phyloP scores from a whole-genome alignment of 352 stramenopile genomes.

The Pseudoperonospora humuli region DNA sequence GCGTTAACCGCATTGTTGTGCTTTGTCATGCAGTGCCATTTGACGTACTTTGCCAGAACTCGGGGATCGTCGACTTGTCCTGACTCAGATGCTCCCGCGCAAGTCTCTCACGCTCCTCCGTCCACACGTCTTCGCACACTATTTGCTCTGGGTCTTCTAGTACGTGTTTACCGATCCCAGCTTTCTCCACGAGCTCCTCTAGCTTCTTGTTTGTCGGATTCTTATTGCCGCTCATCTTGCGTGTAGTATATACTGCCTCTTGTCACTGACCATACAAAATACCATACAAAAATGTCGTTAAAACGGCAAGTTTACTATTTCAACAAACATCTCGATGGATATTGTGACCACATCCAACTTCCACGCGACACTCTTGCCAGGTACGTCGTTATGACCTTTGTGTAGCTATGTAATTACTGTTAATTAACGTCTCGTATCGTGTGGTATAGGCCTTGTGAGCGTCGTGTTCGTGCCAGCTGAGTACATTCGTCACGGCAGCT shows the following conservation, averaged over 20 bases:
- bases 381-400: conserved; percentile 17
- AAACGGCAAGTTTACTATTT: no score
- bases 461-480: conserved; percentile 72
- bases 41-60: conserved; percentile 67
- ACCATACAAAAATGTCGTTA: conserved; percentile 6
- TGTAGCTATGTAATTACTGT: background rate
- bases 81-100: conserved; percentile 55
- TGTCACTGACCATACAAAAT: conserved; percentile 1
- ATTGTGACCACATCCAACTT: conserved; percentile 84
- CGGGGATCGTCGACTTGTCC: conserved; percentile 70
- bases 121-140: conserved; percentile 81
- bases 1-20: background rate
- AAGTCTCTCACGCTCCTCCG: conserved; percentile 62
- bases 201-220: conserved; percentile 63
- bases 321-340: no score
- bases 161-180: conserved; percentile 57
- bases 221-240: conserved; percentile 39
- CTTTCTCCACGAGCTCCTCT: conserved; percentile 69
- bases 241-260: conserved; percentile 2
- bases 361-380: conserved; percentile 76
- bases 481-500: conserved; percentile 65
- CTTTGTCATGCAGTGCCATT: background rate
- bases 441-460: conserved; percentile 50
- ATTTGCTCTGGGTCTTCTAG: conserved; percentile 53
- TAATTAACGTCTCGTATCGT: background rate